Percentiles rank a stretch among this genome's conserved stretches.
These are phyloP conservation scores for Xylariales sp. DNA, from an alignment of 2,329 filamentous ascomycete species.

Conservation along the genomic window DNA sequence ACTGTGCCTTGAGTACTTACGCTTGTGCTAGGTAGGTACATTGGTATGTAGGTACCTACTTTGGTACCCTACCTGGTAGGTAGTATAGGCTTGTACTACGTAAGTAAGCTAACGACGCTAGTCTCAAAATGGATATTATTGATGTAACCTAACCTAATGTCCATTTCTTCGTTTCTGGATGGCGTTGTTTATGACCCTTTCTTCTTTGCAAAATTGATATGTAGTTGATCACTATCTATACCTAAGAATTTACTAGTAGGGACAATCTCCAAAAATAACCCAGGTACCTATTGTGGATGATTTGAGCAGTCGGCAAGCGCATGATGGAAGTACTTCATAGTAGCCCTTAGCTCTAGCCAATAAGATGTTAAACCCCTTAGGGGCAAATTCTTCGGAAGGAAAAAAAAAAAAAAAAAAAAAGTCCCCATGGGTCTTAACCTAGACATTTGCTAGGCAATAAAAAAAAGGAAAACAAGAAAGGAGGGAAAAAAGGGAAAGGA, in stretches of 20 bases:
- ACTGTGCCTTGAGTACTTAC: too few species aligned
- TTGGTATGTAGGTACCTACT: too few species aligned
- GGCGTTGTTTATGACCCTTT: background rate
- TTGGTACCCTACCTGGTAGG: too few species aligned
- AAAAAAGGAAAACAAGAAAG: conserved; percentile 11
- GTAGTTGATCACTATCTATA: background rate
- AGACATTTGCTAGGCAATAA: conserved; percentile 12
- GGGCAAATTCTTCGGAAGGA: background rate
- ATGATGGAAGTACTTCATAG: background rate
- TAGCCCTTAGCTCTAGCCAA: background rate
- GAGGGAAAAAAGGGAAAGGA: conserved; percentile 9
- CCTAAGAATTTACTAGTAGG: background rate
- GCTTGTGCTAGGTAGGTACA: too few species aligned
- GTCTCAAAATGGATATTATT: conserved; percentile 6
- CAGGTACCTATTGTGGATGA: background rate
- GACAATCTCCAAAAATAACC: background rate
- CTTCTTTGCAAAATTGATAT: background rate
- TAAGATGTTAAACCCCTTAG: background rate
- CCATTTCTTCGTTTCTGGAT: background rate
- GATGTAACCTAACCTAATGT: background rate
- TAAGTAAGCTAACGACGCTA: conserved; percentile 1
- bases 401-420: conserved; percentile 9
- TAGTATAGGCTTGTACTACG: too few species aligned
- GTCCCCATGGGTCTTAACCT: background rate
- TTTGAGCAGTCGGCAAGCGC: background rate